Evolutionary conservation across 495 filamentous ascomycete genomes (phyloP), one percentile per base, ranked within the genome.

Genomic region (Penicillium flavigenum): DNA sequence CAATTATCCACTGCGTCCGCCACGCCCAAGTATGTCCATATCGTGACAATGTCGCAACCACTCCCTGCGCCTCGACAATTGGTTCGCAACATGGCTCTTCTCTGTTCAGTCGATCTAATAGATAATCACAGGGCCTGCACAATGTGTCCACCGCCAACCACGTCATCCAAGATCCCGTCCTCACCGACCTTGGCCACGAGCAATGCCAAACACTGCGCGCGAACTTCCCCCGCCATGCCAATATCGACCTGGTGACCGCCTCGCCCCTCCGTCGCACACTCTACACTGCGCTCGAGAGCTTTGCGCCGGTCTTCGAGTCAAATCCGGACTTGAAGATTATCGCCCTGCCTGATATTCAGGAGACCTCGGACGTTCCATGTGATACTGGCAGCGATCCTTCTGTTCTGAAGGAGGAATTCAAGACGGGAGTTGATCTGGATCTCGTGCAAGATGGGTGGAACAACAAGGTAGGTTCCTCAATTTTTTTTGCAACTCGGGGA

Each of bases 191-290:
- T 4, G 93, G 93, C 65, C 78, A 86, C 62, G 58, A 81, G 14
- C 92, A 97, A 83, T 96, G 92, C 74, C 67, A 64, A 4, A 66
- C 74, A 5, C 85, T 97, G 26, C 67, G 74, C 51, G 62, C 74
- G 3, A 65, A 51, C 26, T 96, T 96, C 71, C 88, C 89, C 11
- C 62, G 76, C 66, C 83, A 87, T 63, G 71, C 78, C 20, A 68
- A 81, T 34, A 72, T 93, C 69, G 85, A 86, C 7, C 80, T 92
- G 50, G 78, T 96, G 2, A 82, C 92, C 17, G 85, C 90, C 45
- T 96, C 91, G 0, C 92, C 93, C 1, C 79, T 96, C 47, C 86
- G 87, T 22, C 87, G 93, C 52, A 95, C 93, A 4, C 74, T 98
- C 32, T 86, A 89, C 68, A 96, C 93, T 0, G 84, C 88, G 5